Percentiles rank a stretch among this genome's conserved stretches.
These are phyloP conservation scores for Asterochloris sp. DNA, from an alignment of 139 green algal genomes.

Conservation along the genomic window DNA sequence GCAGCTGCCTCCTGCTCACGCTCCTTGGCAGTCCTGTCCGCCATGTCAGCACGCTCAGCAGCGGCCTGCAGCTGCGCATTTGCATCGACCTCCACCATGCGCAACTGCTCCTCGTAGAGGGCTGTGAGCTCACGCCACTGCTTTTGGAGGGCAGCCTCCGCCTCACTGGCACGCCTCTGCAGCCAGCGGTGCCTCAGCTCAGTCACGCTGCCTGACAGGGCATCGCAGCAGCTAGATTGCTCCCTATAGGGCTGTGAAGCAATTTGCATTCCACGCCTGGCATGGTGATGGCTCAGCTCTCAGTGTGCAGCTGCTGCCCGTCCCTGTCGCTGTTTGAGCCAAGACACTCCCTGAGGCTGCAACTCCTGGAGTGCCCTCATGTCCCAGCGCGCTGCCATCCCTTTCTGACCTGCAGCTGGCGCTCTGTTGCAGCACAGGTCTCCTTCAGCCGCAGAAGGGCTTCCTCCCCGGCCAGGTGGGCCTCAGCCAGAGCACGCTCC, in stretches of 20 bases:
- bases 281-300: neutral
- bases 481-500: constrained; percentile 31
- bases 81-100: constrained; percentile 41
- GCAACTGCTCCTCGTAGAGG: constrained; percentile 33
- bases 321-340: too few relatives aligned
- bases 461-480: constrained; percentile 24
- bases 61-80: constrained; percentile 3
- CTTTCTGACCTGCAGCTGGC: constrained; percentile 35
- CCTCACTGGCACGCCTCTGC: constrained; percentile 40
- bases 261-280: neutral
- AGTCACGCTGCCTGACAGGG: neutral
- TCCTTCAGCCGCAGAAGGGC: constrained; percentile 38
- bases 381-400: neutral
- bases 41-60: constrained; percentile 3
- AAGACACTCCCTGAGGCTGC: too few relatives aligned
- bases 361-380: too few relatives aligned
- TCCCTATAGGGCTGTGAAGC: too few relatives aligned
- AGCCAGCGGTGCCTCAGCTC: constrained; percentile 1
- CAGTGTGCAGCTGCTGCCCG: neutral
- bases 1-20: constrained; percentile 35
- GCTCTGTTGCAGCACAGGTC: constrained; percentile 24
- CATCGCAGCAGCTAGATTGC: too few relatives aligned
- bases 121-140: constrained; percentile 46
- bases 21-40: constrained; percentile 29
- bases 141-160: constrained; percentile 37